Base-by-base conservation (phyloP, 2,329 filamentous ascomycete genomes). In the Claviceps monticola region DNA sequence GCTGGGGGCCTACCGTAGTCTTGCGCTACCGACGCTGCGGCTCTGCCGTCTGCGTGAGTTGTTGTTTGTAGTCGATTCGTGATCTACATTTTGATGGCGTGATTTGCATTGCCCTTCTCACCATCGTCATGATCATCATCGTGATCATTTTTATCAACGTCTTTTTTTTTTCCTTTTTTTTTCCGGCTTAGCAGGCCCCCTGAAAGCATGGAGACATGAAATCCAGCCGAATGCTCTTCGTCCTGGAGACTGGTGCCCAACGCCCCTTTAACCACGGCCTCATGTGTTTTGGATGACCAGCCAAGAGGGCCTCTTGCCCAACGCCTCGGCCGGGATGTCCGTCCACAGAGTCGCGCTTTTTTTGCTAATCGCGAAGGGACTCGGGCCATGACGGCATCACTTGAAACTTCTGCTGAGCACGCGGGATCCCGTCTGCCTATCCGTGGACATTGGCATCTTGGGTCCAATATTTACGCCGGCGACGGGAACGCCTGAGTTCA, bases 401-500 rank as follows among this genome's bases (percentile, higher is more conserved):
- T n/a, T n/a, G n/a, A n/a, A n/a, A n/a, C n/a, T 63, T 66, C 76
- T 81, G 1, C 80, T 94, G 5, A 88, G 87, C 1, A 84, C 82
- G 21, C 79, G 86, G 57, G 80, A 79, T 57, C 88, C 87, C 0
- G 87, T 95, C 1, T 94, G 94, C 62, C 71, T 94, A 9, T 84
- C 79, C 38, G 78, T 71, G 5, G 89, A 95, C 62, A 95, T 95
- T 59, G 88, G 95, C 62, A 88, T 87, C 0, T 73, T 94, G 3
- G 88, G 94, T 63, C 88, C 89, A 0, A 68, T 66, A 6, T 69
- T 70, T 50, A 68, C 68, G 2, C 87, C 88, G 0, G 87, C 84
- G 2, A 95, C 88, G 0, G 90, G 89, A 1, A 95, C 89, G 0
- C 89, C 89, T 0, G 89, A 95, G 71, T 85, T 88, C 0, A 89